These are phyloP conservation scores for Hypoxylon lenormandii DNA, from an alignment of 495 filamentous ascomycete species.

Conservation along the genomic window DNA sequence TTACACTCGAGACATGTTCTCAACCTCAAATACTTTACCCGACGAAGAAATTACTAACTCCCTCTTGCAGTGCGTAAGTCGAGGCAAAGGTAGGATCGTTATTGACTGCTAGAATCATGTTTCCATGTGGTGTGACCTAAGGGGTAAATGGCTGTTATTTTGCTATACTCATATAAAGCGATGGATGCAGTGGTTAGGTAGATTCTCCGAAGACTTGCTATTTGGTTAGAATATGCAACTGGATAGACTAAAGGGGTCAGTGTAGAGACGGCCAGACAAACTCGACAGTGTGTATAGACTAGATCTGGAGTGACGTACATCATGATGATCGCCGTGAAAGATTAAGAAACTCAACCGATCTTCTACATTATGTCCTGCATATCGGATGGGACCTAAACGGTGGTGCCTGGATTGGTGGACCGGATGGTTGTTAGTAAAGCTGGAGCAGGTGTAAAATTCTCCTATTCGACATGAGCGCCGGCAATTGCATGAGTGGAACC, in stretches of 20 bases:
- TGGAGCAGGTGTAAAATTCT: slow-evolving; percentile 3
- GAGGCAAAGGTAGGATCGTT: slow-evolving; percentile 54
- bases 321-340: no score
- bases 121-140: neutral
- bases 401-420: neutral
- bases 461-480: slow-evolving; percentile 6
- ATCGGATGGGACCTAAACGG: neutral
- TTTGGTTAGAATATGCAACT: no score
- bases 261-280: no score
- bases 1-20: no score
- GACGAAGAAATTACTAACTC: no score
- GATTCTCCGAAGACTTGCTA: no score
- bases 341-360: neutral
- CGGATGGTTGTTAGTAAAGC: neutral
- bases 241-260: no score
- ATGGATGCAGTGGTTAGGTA: no score
- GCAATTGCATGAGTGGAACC: slow-evolving; percentile 8
- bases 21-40: no score
- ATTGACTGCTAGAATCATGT: slow-evolving; percentile 39
- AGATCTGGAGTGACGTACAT: no score
- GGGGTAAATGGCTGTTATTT: neutral
- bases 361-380: neutral
- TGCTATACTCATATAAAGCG: neutral
- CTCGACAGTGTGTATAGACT: no score
- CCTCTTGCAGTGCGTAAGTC: slow-evolving; percentile 55